phyloP scores from a whole-genome alignment of 169 alveolate genomes.

The Eimeria brunetti region DNA sequence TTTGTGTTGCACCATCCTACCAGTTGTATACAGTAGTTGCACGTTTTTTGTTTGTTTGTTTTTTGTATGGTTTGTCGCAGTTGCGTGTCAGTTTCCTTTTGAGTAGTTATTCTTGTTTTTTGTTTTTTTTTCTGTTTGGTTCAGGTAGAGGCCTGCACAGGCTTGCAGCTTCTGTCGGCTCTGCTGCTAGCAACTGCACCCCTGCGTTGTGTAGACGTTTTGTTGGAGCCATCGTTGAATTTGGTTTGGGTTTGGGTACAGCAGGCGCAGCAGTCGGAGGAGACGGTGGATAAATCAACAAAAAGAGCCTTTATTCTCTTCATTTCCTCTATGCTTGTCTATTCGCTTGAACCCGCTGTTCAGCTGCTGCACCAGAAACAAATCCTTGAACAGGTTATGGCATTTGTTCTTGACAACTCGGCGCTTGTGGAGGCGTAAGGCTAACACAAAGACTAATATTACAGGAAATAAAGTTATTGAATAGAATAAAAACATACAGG shows the following conservation, averaged over 20 bases:
- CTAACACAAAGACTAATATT: too few relatives aligned
- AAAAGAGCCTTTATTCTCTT: slow-evolving; percentile 27
- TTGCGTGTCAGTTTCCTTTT: too few relatives aligned
- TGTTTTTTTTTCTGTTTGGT: not conserved
- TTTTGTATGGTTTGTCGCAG: too few relatives aligned
- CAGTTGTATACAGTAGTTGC: not conserved
- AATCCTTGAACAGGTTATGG: not conserved
- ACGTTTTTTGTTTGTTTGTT: not conserved
- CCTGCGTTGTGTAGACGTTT: slow-evolving; percentile 18
- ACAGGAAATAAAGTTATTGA: too few relatives aligned
- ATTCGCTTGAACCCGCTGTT: slow-evolving; percentile 10
- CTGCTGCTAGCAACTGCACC: slow-evolving; percentile 25
- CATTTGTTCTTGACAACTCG: slow-evolving; percentile 25
- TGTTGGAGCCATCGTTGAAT: slow-evolving; percentile 33
- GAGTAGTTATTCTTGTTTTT: too few relatives aligned
- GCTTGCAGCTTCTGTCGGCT: slow-evolving; percentile 40
- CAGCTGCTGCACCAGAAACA: slow-evolving; percentile 18
- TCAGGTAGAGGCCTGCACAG: slow-evolving; percentile 45
- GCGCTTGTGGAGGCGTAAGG: slow-evolving; percentile 35
- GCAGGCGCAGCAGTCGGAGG: slow-evolving; percentile 22
- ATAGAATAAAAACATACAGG: too few relatives aligned
- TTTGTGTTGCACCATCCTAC: not conserved
- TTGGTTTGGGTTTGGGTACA: slow-evolving; percentile 48
- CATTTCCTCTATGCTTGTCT: slow-evolving; percentile 33
- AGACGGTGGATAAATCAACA: slow-evolving; percentile 10